Evolutionary conservation across 2,329 filamentous ascomycete species (phyloP).

Genomic region (Calonectria pteridis): DNA sequence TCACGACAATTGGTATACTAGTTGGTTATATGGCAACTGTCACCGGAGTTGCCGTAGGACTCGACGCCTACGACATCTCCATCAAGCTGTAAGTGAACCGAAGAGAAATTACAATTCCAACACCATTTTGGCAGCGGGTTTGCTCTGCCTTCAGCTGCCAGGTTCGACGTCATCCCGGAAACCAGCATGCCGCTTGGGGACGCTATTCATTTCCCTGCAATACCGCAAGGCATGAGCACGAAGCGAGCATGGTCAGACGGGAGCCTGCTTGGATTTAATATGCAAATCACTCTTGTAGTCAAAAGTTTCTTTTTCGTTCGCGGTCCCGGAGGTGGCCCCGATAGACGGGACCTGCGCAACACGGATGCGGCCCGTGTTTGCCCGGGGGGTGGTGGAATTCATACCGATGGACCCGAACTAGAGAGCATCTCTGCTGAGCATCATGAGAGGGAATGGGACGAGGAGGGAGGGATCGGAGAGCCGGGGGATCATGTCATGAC

Average conservation of each 20-base stretch:
- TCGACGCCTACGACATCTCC: constrained; percentile 76
- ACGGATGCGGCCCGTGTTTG: constrained; percentile 11
- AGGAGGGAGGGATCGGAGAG: background rate
- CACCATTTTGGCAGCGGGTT: background rate
- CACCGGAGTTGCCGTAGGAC: constrained; percentile 73
- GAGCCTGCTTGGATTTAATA: constrained; percentile 16
- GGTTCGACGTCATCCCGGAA: background rate
- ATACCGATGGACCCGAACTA: background rate
- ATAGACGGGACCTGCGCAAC: background rate
- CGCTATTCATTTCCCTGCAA: background rate
- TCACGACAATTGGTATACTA: constrained; percentile 79
- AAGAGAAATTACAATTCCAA: background rate
- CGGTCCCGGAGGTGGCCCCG: background rate
- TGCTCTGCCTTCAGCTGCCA: background rate
- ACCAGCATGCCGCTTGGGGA: background rate
- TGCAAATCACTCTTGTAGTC: constrained; percentile 16
- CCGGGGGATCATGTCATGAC: background rate
- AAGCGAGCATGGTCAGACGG: constrained; percentile 5
- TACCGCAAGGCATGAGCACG: constrained; percentile 11
- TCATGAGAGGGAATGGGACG: background rate
- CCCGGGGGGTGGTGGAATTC: background rate
- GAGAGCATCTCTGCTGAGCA: background rate
- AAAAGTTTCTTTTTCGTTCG: constrained; percentile 14
- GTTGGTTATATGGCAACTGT: constrained; percentile 77
- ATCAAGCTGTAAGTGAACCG: constrained; percentile 71